Conservation (phyloP, 495 filamentous ascomycete species). For the Neurospora sp. region DNA sequence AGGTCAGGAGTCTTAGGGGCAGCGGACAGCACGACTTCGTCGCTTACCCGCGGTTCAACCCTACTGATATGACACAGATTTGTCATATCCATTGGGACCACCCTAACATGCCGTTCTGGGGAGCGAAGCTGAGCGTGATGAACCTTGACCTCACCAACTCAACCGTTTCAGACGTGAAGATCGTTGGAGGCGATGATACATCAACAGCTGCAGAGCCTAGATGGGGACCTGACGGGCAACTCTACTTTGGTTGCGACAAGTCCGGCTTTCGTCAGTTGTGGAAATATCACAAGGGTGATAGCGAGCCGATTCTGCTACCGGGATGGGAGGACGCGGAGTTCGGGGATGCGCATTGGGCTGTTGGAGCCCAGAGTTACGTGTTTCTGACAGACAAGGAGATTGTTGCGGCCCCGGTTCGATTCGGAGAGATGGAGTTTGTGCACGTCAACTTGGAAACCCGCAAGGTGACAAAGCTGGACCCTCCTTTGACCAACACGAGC, state of each 20-base stretch:
- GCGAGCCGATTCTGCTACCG: conserved; percentile 15
- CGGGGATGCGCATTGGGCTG: conserved; percentile 26
- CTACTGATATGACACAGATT: conserved; percentile 26
- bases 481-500: conserved; percentile 5
- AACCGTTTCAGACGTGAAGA: not conserved
- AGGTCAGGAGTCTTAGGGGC: conserved; percentile 10
- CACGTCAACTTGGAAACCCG: conserved; percentile 19
- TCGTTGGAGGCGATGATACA: conserved; percentile 21
- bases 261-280: conserved; percentile 36
- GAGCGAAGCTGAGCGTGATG: conserved; percentile 22
- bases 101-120: conserved; percentile 40
- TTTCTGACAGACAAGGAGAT: conserved; percentile 25
- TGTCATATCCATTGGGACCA: conserved; percentile 43
- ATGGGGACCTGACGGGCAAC: conserved; percentile 32
- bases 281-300: conserved; percentile 1
- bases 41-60: conserved; percentile 35
- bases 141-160: not conserved
- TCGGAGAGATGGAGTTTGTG: conserved; percentile 17
- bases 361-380: conserved; percentile 30
- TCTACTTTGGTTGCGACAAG: conserved; percentile 34
- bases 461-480: conserved; percentile 5
- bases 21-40: conserved; percentile 38
- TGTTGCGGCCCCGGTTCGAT: conserved; percentile 21
- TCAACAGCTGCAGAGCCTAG: conserved; percentile 33
- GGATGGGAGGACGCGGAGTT: conserved; percentile 32